Base-by-base conservation (phyloP, 768 basidiomycete genomes). In the Suillus hirtellus region DNA sequence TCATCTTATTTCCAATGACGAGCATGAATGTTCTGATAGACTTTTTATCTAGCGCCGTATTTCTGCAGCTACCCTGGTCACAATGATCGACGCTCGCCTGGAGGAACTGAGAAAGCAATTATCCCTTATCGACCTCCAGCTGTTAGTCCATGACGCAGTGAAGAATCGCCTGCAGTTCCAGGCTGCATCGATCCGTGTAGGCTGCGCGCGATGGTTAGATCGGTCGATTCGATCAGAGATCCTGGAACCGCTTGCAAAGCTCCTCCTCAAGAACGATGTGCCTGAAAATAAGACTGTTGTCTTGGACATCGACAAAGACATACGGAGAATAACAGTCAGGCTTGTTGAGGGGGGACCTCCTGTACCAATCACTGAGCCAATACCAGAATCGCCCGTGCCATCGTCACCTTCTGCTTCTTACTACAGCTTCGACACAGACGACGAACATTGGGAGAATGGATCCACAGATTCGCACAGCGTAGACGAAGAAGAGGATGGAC, bases 41-140 rank as follows among this genome's bases (percentile, higher is more conserved):
- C 15, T 3, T 24, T 40, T 53, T 24, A 50, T 61, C 38, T 42
- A 61, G 60, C 60, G 60, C 24, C 60, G 60, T 40, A 54, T 61
- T 14, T 52, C 49, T 50, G 47, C 17, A 21, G 60, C 31, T 17
- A 61, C 49, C 37, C 46, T 40, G 60, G 27, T 50, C 3, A 27
- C 60, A 52, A 61, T 61, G 4, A 40, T 61, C 7, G 4, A 50
- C 19, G 50, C 60, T 53, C 60, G 60, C 31, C 50, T 61, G 19
- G 60, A 61, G 37, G 60, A 61, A 27, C 50, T 61, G 60, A 47
- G 37, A 50, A 61, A 61, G 21, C 60, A 53, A 19, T 40, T 61
- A 8, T 61, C 50, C 21, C 31, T 61, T 6, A 24, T 61, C n/a
- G 10, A 53, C 38, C 60, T 61, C 37, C 24, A 61, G 19, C 38